These are phyloP conservation scores for Aspergillus japonicus DNA, from an alignment of 2,329 filamentous ascomycete species.

Conservation along the genomic window DNA sequence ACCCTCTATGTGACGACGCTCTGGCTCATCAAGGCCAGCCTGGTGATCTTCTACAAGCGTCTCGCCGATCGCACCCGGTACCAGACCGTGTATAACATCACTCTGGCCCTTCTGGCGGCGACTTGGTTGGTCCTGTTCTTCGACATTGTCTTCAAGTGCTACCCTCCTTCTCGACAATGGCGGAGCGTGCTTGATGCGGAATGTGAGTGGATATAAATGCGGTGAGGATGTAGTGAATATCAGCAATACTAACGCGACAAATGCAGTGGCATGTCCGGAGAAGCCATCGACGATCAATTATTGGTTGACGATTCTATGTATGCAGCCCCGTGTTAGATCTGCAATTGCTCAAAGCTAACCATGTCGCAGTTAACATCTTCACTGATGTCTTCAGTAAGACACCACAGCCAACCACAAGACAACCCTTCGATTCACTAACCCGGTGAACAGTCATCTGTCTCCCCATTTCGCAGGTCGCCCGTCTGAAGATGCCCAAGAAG, in stretches of 20 bases:
- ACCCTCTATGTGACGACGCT: slow-evolving; percentile 24
- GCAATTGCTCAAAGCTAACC: not conserved
- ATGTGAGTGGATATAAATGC: not conserved
- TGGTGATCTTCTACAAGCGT: slow-evolving; percentile 25
- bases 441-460: slow-evolving; percentile 18
- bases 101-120: slow-evolving; percentile 14
- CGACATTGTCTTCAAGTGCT: slow-evolving; percentile 24
- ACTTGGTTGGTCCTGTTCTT: slow-evolving; percentile 23
- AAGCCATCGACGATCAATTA: slow-evolving; percentile 17
- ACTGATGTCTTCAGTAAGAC: slow-evolving; percentile 20
- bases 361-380: slow-evolving; percentile 21
- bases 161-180: slow-evolving; percentile 15
- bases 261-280: slow-evolving; percentile 15
- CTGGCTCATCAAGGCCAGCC: slow-evolving; percentile 23
- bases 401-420: not conserved
- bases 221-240: not conserved
- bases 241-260: not conserved
- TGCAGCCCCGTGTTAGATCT: not conserved
- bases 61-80: slow-evolving; percentile 22
- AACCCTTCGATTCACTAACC: not conserved
- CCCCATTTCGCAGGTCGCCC: slow-evolving; percentile 20
- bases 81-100: slow-evolving; percentile 21
- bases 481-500: slow-evolving; percentile 19
- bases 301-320: slow-evolving; percentile 24
- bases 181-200: slow-evolving; percentile 2